These are phyloP conservation scores for Candida chilensis DNA, from an alignment of 805 yeast species.

Conservation along the genomic window DNA sequence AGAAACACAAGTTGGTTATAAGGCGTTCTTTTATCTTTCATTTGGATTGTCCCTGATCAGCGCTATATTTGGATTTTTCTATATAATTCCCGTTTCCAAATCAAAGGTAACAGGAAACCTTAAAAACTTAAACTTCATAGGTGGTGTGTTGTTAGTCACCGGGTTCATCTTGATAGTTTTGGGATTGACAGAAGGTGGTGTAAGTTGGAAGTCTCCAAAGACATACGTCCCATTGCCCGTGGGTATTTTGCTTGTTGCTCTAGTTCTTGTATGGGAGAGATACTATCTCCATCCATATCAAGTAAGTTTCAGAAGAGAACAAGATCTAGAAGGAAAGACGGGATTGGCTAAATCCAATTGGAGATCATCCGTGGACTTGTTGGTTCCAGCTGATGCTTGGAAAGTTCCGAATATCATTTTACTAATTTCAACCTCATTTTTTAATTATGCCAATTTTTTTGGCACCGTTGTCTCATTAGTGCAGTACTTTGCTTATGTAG, in stretches of 20 bases:
- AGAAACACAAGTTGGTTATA: constrained; percentile 2
- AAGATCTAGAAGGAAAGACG: too few species aligned
- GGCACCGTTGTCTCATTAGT: constrained; percentile 7
- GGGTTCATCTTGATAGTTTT: constrained; percentile 1
- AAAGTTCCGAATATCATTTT: constrained; percentile 12
- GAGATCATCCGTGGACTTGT: constrained; percentile 8
- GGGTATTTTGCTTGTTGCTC: constrained; percentile 19
- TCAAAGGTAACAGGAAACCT: constrained; percentile 6
- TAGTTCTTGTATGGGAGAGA: constrained; percentile 18
- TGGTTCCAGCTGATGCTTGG: constrained; percentile 16
- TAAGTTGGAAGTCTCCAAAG: constrained; percentile 1
- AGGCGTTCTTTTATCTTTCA: constrained; percentile 3
- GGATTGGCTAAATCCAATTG: too few species aligned
- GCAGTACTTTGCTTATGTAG: constrained; percentile 15
- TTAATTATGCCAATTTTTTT: constrained; percentile 10
- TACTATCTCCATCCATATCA: constrained; percentile 8
- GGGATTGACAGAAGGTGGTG: constrained; percentile 5
- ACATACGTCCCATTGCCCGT: constrained; percentile 19
- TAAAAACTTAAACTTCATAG: constrained; percentile 2
- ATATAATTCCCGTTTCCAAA: constrained; percentile 10
- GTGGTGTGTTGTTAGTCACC: neutral
- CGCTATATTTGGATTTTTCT: neutral
- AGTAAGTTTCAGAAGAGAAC: constrained; percentile 2
- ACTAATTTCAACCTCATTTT: constrained; percentile 9
- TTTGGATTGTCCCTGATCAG: constrained; percentile 2